Evolutionary conservation across 305 asterid genomes (phyloP).

Genomic region (Andrographis paniculata): DNA sequence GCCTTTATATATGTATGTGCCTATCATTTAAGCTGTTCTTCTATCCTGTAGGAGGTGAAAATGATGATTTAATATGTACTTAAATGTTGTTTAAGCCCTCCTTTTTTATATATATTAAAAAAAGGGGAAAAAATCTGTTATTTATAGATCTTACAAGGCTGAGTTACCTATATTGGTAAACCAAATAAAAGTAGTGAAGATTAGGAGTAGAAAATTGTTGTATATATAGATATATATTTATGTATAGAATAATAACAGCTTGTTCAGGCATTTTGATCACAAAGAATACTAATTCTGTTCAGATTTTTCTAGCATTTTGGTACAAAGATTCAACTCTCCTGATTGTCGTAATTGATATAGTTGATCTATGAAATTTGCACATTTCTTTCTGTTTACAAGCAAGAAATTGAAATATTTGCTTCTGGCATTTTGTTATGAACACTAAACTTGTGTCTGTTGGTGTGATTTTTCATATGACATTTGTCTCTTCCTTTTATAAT

Average conservation of each 20-base stretch:
- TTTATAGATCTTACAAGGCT: background rate
- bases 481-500: slow-evolving; percentile 12
- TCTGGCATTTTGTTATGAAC: slow-evolving; percentile 12
- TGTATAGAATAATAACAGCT: too few relatives aligned
- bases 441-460: slow-evolving; percentile 13
- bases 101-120: background rate
- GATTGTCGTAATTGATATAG: slow-evolving; percentile 2
- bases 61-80: slow-evolving; percentile 3
- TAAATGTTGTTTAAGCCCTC: background rate
- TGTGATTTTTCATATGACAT: slow-evolving; percentile 7
- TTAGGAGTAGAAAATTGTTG: too few relatives aligned
- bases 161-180: background rate
- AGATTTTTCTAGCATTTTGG: too few relatives aligned
- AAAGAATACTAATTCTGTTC: too few relatives aligned
- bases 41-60: slow-evolving; percentile 9
- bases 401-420: slow-evolving; percentile 11
- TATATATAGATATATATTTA: too few relatives aligned
- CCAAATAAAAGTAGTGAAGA: slow-evolving; percentile 9
- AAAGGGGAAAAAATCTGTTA: background rate
- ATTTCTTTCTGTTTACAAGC: slow-evolving; percentile 11
- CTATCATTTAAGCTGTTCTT: background rate
- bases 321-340: slow-evolving; percentile 8
- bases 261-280: too few relatives aligned
- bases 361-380: slow-evolving; percentile 3
- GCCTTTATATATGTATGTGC: too few relatives aligned